Conservation (phyloP, 1,139 yeast genomes). For the Candida labiduridarum region DNA sequence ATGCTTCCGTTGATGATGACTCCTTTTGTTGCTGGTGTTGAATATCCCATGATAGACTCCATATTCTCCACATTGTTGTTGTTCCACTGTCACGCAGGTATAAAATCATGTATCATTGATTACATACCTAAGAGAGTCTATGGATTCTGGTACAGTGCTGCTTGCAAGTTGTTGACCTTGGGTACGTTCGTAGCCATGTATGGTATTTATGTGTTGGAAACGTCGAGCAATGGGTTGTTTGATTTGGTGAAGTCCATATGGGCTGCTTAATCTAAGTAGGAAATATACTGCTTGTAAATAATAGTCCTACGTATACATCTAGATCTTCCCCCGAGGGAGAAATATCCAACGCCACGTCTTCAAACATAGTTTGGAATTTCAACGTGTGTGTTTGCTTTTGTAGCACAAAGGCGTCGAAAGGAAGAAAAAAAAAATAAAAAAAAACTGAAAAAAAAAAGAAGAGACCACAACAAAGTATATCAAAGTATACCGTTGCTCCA, state of each 20-base stretch:
- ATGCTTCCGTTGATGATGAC: constrained; percentile 74
- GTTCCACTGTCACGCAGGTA: constrained; percentile 78
- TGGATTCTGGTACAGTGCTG: constrained; percentile 65
- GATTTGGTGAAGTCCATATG: constrained; percentile 49
- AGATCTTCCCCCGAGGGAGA: too few species aligned
- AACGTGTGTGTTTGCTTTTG: too few species aligned
- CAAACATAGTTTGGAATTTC: too few species aligned
- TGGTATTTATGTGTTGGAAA: constrained; percentile 69
- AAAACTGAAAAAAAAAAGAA: background rate
- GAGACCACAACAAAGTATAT: background rate
- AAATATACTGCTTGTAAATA: constrained; percentile 1
- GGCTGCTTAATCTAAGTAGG: constrained; percentile 24
- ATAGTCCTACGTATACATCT: too few species aligned
- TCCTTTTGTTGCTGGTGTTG: constrained; percentile 70
- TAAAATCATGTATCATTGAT: constrained; percentile 84
- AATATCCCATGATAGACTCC: constrained; percentile 72
- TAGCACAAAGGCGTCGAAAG: background rate
- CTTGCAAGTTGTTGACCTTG: constrained; percentile 60
- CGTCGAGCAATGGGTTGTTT: constrained; percentile 52
- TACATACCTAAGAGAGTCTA: constrained; percentile 82
- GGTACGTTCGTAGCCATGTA: constrained; percentile 66
- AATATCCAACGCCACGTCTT: too few species aligned
- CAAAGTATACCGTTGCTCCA: too few species aligned
- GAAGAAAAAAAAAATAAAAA: background rate
- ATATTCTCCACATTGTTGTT: constrained; percentile 62